A percentile compares a stretch with the other conserved stretches of the same genome.
Conservation (phyloP, 495 filamentous ascomycete species). For the Podospora pseudoanserina region DNA sequence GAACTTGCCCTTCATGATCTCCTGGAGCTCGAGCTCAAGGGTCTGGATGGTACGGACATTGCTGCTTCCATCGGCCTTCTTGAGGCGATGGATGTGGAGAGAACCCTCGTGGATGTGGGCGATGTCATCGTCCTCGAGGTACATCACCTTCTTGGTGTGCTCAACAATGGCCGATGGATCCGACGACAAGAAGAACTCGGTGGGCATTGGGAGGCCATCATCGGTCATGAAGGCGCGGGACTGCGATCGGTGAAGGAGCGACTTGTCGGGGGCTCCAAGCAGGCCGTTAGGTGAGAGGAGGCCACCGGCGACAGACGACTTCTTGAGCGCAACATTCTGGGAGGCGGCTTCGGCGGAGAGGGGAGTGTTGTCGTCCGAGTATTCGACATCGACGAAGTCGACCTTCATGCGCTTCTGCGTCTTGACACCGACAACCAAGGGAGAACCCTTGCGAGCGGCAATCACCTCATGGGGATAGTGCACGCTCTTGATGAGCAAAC, state of each 20-base stretch:
- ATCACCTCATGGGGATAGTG: conserved; percentile 98
- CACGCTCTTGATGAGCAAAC: conserved; percentile 93
- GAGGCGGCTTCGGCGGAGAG: conserved; percentile 92
- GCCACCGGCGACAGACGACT: conserved; percentile 49
- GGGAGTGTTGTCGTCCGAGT: conserved; percentile 72
- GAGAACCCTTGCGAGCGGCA: conserved; percentile 95
- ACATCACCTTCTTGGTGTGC: conserved; percentile 99
- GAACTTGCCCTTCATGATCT: conserved; percentile 99
- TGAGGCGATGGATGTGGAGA: conserved; percentile 96
- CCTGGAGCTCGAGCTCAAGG: conserved; percentile 95
- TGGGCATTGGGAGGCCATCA: conserved; percentile 94
- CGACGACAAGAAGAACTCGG: conserved; percentile 97
- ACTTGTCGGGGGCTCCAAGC: conserved; percentile 90
- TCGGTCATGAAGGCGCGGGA: conserved; percentile 98
- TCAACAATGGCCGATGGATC: conserved; percentile 98
- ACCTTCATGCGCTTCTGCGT: conserved; percentile 99
- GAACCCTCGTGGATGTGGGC: conserved; percentile 98
- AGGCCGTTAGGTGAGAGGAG: conserved; percentile 63
- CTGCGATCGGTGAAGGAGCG: conserved; percentile 93
- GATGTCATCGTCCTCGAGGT: conserved; percentile 98
- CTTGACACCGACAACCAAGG: conserved; percentile 90
- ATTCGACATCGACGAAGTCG: conserved; percentile 98
- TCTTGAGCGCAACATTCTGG: conserved; percentile 95
- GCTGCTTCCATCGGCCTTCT: conserved; percentile 92
- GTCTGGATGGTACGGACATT: conserved; percentile 98